Evolutionary conservation across 129 eudicot genomes (phyloP).

Genomic region (Flaveria brownii): DNA sequence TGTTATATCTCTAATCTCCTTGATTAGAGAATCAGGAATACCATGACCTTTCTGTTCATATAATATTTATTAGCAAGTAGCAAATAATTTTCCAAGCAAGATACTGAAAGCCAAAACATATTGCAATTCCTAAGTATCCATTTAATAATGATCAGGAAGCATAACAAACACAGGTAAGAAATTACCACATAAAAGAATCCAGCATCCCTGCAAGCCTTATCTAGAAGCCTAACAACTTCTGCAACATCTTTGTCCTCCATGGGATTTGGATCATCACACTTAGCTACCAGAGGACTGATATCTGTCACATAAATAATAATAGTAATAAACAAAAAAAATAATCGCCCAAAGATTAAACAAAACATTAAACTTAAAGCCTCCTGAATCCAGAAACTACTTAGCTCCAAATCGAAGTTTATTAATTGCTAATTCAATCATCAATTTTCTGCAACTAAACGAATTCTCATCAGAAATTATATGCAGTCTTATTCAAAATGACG

Average conservation of each 20-base stretch:
- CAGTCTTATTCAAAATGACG: background rate
- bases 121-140: background rate
- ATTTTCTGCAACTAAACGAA: background rate
- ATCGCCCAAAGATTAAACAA: background rate
- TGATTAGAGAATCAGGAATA: conserved; percentile 68
- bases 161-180: background rate
- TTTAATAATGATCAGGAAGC: background rate
- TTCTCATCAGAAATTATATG: background rate
- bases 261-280: conserved; percentile 72
- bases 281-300: conserved; percentile 70
- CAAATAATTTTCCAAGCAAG: background rate
- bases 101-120: background rate
- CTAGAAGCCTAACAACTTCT: conserved; percentile 65
- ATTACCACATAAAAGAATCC: conserved; percentile 93
- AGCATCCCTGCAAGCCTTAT: conserved; percentile 85
- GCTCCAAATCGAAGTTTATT: background rate
- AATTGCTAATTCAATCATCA: conserved; percentile 10
- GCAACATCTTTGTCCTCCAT: conserved; percentile 50
- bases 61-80: conserved; percentile 21
- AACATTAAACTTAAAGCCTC: background rate
- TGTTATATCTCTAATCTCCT: conserved; percentile 62
- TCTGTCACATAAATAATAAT: conserved; percentile 36
- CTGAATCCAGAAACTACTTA: conserved; percentile 3
- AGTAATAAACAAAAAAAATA: background rate
- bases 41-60: conserved; percentile 82